phyloP scores from a whole-genome alignment of 148 eudicot genomes.

The Amaranthus cruentus region DNA sequence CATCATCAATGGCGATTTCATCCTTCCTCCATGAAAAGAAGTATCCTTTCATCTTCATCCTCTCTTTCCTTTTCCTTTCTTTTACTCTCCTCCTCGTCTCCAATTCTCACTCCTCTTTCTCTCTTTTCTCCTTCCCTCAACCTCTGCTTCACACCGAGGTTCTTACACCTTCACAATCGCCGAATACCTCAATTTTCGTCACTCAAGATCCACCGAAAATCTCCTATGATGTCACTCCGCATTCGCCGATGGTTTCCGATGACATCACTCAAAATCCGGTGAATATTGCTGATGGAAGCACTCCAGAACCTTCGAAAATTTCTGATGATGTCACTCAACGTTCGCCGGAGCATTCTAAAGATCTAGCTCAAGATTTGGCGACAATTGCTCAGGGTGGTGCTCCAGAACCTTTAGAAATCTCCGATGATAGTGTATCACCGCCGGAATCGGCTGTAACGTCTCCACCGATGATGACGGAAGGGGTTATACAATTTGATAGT shows the following conservation, averaged over 20 bases:
- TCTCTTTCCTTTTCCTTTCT: constrained; percentile 50
- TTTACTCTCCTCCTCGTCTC: constrained; percentile 47
- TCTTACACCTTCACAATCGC: neutral
- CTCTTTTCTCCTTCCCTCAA: constrained; percentile 11
- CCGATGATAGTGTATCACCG: neutral
- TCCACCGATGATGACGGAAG: neutral
- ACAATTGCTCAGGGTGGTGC: too few species aligned
- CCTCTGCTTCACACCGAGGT: constrained; percentile 4
- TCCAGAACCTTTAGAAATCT: neutral
- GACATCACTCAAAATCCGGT: neutral
- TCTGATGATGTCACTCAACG: too few species aligned
- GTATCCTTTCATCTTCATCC: constrained; percentile 58
- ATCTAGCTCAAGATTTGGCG: neutral
- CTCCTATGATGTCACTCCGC: neutral
- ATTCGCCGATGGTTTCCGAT: neutral
- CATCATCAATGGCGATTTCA: constrained; percentile 44
- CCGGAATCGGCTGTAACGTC: neutral
- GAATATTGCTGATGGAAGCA: neutral
- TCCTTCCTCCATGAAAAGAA: constrained; percentile 45
- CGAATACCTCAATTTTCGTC: neutral
- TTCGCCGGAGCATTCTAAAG: neutral
- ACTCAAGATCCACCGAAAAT: neutral
- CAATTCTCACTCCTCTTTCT: constrained; percentile 32
- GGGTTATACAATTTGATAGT: constrained; percentile 21
- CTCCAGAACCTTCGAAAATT: too few species aligned